phyloP scores from a whole-genome alignment of 2,329 filamentous ascomycete genomes.

The Pseudopyrenochaeta lycopersici region DNA sequence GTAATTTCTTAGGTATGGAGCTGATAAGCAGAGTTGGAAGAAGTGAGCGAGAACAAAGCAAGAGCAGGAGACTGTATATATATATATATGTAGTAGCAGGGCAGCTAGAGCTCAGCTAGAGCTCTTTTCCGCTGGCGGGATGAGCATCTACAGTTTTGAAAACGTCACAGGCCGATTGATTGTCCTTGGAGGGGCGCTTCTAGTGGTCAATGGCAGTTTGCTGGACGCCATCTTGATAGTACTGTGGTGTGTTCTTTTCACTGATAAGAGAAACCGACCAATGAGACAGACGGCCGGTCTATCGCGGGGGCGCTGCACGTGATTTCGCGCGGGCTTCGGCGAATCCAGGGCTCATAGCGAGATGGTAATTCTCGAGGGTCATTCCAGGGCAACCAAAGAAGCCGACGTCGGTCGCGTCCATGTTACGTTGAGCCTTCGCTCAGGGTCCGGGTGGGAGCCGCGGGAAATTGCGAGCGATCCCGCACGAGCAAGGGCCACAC shows the following conservation, averaged over 20 bases:
- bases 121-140: conserved; percentile 25
- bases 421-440: conserved; percentile 30
- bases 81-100: conserved; percentile 13
- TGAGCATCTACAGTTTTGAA: conserved; percentile 56
- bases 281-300: conserved; percentile 22
- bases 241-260: conserved; percentile 43
- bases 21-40: conserved; percentile 11
- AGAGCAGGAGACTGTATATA: conserved; percentile 36
- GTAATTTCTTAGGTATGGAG: conserved; percentile 8
- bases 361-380: conserved; percentile 40
- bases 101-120: conserved; percentile 11
- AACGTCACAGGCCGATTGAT: conserved; percentile 69
- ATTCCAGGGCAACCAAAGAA: conserved; percentile 18
- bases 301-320: conserved; percentile 35
- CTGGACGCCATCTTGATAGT: conserved; percentile 31
- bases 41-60: conserved; percentile 15
- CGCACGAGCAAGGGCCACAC: conserved; percentile 5
- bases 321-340: conserved; percentile 31
- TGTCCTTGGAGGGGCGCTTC: conserved; percentile 71
- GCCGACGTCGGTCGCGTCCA: conserved; percentile 21
- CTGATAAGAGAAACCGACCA: conserved; percentile 46
- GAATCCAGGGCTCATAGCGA: conserved; percentile 17
- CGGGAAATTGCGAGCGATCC: conserved; percentile 3
- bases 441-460: conserved; percentile 17
- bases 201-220: conserved; percentile 36